Conservation (phyloP, 148 eudicot species). For the Arctostaphylos glauca region DNA sequence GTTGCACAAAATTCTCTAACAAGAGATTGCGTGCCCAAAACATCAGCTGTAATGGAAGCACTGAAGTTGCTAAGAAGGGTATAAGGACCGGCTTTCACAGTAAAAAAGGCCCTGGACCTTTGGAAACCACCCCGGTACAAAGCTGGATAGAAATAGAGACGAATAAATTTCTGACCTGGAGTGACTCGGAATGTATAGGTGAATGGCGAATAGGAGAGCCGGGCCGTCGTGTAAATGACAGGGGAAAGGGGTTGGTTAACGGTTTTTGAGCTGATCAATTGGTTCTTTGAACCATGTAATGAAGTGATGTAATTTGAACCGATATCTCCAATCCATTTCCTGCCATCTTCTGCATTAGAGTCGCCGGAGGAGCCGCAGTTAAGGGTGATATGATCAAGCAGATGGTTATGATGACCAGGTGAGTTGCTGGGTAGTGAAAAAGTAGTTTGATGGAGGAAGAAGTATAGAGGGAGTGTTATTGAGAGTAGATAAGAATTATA, state of each 20-base stretch:
- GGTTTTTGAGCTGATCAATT: constrained; percentile 15
- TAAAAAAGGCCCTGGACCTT: constrained; percentile 20
- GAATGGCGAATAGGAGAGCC: constrained; percentile 21
- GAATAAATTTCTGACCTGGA: constrained; percentile 30
- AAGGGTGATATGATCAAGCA: constrained; percentile 10
- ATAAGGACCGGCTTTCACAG: constrained; percentile 34
- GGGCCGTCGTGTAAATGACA: constrained; percentile 15
- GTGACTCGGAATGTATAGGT: constrained; percentile 19
- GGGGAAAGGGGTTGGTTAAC: not conserved
- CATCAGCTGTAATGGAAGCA: constrained; percentile 26
- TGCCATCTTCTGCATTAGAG: constrained; percentile 14
- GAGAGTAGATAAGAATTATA: not conserved
- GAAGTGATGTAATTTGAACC: not conserved
- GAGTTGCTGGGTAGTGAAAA: not conserved
- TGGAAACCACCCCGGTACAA: constrained; percentile 21
- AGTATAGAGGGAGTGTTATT: not conserved
- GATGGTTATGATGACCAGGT: not conserved
- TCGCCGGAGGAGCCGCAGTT: constrained; percentile 22
- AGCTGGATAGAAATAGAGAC: constrained; percentile 27
- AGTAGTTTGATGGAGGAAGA: not conserved
- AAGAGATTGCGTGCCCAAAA: not conserved
- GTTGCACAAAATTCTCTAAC: constrained; percentile 24
- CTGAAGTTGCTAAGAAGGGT: constrained; percentile 44
- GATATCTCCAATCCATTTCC: constrained; percentile 22
- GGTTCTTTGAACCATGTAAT: not conserved